Evolutionary conservation across 2,329 filamentous ascomycete species (phyloP), one percentile per base, ranked within the genome.

Genomic region (Diaporthe destruens): DNA sequence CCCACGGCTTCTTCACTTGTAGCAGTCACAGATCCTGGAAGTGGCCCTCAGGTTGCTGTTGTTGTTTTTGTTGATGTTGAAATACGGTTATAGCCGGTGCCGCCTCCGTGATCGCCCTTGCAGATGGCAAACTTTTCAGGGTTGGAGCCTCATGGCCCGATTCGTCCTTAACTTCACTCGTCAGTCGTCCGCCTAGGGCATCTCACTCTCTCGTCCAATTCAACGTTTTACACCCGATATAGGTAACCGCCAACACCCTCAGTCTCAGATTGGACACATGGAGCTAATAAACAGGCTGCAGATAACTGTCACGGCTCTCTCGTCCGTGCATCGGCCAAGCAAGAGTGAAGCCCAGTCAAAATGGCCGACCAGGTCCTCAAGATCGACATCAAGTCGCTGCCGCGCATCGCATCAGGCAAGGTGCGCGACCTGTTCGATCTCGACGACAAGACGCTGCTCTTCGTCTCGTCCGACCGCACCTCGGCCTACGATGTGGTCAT

Each of bases 401-500:
- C 78, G 71, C 77, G 78, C 77, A 65, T 81, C 55, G 78, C 80
- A 2, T 76, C 75, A 57, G 81, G 77, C 72, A 79, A 79, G 75
- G 77, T 79, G 61, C 77, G 77, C 72, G 80, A 81, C 74, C 73
- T 80, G 25, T 77, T 76, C 70, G 72, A 75, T 29, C 73, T 78
- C 42, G 77, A 79, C 65, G 78, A 78, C 23, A 76, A 77, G 72
- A 77, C 78, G 1, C 76, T 81, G 63, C 74, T 82, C 54, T 76
- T 81, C 56, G 79, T 77, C 23, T 77, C 77, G 14, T 77, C 77
- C 9, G 77, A 77, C 84, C 92, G 96, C 76, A 96, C 98, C 81
- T 98, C 94, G 32, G 96, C 96, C 71, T 98, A 96, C 86, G 96
- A 98, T 87, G 94, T 97, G 77, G 90, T 97, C 77, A 91, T 97